Percentiles rank a stretch among this genome's conserved stretches.
Evolutionary conservation across 257 asterid genomes (phyloP).

Genomic region (Capsicum rhomboideum): DNA sequence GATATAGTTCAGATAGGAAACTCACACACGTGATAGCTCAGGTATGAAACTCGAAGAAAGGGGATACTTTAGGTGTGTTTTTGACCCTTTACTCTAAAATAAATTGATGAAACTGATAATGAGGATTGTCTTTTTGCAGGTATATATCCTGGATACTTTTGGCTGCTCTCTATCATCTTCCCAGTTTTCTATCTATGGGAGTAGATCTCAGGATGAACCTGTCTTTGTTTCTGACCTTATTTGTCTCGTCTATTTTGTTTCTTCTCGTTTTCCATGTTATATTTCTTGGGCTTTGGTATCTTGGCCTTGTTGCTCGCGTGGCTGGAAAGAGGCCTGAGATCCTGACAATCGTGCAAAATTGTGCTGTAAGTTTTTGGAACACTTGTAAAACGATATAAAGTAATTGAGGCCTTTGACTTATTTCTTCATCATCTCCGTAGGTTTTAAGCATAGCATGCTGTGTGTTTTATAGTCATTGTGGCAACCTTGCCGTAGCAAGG

Average conservation of each 20-base stretch:
- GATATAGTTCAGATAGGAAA: too few species aligned
- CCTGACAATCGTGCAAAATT: slow-evolving; percentile 80
- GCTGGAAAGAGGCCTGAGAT: slow-evolving; percentile 92
- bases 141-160: slow-evolving; percentile 86
- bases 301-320: slow-evolving; percentile 95
- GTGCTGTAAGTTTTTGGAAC: slow-evolving; percentile 62
- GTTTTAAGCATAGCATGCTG: slow-evolving; percentile 99
- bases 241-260: slow-evolving; percentile 73
- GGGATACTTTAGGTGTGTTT: too few species aligned
- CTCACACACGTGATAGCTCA: too few species aligned
- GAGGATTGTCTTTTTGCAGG: slow-evolving; percentile 37
- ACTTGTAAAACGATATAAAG: slow-evolving; percentile 9
- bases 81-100: not conserved
- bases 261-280: slow-evolving; percentile 84
- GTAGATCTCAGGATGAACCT: slow-evolving; percentile 96
- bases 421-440: slow-evolving; percentile 49
- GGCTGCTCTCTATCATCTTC: slow-evolving; percentile 97
- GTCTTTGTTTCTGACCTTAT: slow-evolving; percentile 82
- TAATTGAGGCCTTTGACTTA: slow-evolving; percentile 33
- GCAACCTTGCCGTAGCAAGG: slow-evolving; percentile 76
- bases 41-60: too few species aligned
- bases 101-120: not conserved
- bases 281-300: slow-evolving; percentile 90
- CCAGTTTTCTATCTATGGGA: slow-evolving; percentile 99
- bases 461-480: slow-evolving; percentile 99